Evolutionary conservation across 108 stramenopile species (phyloP).

Genomic region (Nitzschia sp.): DNA sequence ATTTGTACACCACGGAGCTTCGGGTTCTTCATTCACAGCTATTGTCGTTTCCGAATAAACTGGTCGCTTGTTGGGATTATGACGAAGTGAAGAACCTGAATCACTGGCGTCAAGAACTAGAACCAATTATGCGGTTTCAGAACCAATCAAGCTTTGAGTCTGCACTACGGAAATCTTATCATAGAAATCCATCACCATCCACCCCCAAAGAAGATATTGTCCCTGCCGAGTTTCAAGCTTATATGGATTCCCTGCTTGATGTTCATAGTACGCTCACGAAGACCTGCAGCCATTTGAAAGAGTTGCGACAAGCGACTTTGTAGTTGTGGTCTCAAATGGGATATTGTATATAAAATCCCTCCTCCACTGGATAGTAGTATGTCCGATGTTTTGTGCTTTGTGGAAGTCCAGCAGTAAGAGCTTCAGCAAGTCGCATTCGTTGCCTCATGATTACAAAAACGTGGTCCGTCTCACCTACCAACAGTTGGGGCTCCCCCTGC

Average conservation of each 20-base stretch:
- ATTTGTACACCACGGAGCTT: constrained; percentile 17
- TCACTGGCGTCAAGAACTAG: background rate
- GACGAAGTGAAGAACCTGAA: background rate
- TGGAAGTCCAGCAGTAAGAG: too few relatives aligned
- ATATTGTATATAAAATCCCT: too few relatives aligned
- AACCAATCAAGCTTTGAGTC: background rate
- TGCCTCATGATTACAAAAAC: too few relatives aligned
- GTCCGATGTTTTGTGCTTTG: too few relatives aligned
- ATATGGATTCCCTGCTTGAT: background rate
- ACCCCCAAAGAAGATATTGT: background rate
- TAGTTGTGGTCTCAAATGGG: too few relatives aligned
- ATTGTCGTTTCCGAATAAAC: background rate
- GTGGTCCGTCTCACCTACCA: too few relatives aligned
- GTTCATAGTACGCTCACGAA: too few relatives aligned
- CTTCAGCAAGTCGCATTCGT: too few relatives aligned
- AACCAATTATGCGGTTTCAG: background rate
- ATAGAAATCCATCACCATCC: background rate
- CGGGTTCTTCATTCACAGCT: constrained; percentile 7
- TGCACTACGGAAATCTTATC: background rate
- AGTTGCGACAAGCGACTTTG: too few relatives aligned
- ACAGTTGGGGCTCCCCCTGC: too few relatives aligned
- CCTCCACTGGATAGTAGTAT: too few relatives aligned
- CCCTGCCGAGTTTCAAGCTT: background rate
- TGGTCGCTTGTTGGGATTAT: constrained; percentile 13
- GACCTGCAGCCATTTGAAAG: too few relatives aligned